A percentile compares a stretch with the other conserved stretches of the same genome.
phyloP scores from a whole-genome alignment of 768 basidiomycete genomes.

The Leccinum imitatum region DNA sequence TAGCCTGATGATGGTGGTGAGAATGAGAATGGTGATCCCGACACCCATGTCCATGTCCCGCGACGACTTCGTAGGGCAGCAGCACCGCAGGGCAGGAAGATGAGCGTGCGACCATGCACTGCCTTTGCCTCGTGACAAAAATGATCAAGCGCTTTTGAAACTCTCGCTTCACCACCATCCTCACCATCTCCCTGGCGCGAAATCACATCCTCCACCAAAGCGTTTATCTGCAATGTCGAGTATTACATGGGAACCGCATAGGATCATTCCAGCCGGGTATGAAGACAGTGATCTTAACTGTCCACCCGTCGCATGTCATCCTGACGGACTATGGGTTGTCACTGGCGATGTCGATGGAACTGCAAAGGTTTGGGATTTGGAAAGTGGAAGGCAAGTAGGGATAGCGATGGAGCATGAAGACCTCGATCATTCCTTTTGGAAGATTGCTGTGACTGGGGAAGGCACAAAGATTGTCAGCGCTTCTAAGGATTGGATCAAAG shows the following conservation, averaged over 20 bases:
- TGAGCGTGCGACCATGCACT: too few species aligned
- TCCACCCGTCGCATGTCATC: not conserved
- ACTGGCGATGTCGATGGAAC: not conserved
- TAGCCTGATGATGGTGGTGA: not conserved
- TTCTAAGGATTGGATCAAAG: not conserved
- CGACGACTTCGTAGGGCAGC: not conserved
- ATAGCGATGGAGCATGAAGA: not conserved
- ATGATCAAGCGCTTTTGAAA: too few species aligned
- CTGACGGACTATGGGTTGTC: not conserved
- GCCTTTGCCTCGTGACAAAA: too few species aligned
- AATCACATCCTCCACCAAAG: too few species aligned
- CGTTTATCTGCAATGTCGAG: too few species aligned
- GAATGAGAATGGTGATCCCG: not conserved
- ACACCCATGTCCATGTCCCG: not conserved
- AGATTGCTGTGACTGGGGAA: not conserved
- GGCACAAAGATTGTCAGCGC: not conserved
- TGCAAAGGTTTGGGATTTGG: not conserved
- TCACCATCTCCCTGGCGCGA: too few species aligned
- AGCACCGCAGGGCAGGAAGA: not conserved
- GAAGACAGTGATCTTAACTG: too few species aligned
- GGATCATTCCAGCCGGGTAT: too few species aligned
- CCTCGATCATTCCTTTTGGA: rapidly evolving
- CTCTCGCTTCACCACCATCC: too few species aligned
- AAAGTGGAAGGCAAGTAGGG: not conserved
- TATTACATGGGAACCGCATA: too few species aligned